Evolutionary conservation across 129 eudicot genomes (phyloP).

Genomic region (Calendula officinalis): DNA sequence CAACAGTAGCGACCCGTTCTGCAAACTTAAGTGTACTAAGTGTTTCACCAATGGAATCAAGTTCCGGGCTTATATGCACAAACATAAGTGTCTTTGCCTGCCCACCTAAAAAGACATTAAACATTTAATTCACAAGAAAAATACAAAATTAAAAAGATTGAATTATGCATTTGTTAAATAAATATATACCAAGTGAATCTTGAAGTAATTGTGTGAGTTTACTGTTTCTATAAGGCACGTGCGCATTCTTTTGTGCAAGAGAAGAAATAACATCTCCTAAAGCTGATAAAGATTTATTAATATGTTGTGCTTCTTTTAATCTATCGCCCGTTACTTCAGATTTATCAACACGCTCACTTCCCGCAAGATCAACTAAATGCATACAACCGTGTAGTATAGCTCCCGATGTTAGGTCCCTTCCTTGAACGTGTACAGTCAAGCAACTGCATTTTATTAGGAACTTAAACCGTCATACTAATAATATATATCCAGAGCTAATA

Average conservation of each 20-base stretch:
- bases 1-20: slow-evolving; percentile 91
- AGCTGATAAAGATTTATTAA: slow-evolving; percentile 86
- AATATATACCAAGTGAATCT: slow-evolving; percentile 74
- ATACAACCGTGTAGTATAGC: slow-evolving; percentile 77
- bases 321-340: slow-evolving; percentile 97
- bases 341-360: slow-evolving; percentile 96
- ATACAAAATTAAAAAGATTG: neutral
- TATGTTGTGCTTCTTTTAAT: slow-evolving; percentile 95
- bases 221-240: slow-evolving; percentile 92
- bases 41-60: slow-evolving; percentile 92
- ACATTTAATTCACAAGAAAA: neutral
- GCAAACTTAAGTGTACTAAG: slow-evolving; percentile 97
- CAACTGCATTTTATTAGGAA: slow-evolving; percentile 59
- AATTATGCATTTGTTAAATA: neutral
- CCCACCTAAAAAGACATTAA: slow-evolving; percentile 53
- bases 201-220: slow-evolving; percentile 95
- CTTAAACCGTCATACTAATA: neutral
- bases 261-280: slow-evolving; percentile 94
- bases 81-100: slow-evolving; percentile 98
- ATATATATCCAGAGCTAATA: neutral
- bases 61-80: slow-evolving; percentile 96
- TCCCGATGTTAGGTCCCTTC: slow-evolving; percentile 83
- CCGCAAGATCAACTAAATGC: slow-evolving; percentile 99
- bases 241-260: slow-evolving; percentile 88
- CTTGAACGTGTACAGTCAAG: slow-evolving; percentile 97